A percentile compares a stretch with the other conserved stretches of the same genome.
Conservation (phyloP, 1,139 yeast genomes). For the Hemisphaericaspora lyxosophila region DNA sequence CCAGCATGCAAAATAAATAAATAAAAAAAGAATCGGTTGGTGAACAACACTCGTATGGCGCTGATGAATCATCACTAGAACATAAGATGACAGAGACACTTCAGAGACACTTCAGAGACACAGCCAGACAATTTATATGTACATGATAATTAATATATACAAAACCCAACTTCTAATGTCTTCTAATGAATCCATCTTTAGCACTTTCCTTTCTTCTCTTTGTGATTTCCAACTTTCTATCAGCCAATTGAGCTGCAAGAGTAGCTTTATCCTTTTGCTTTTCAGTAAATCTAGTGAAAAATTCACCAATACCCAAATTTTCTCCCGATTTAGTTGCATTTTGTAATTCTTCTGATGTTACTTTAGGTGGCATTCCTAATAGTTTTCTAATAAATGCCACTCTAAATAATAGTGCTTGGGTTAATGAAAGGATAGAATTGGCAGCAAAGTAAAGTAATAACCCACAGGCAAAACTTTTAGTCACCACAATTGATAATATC, state of each 20-base stretch:
- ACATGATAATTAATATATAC: neutral
- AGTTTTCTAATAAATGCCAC: slow-evolving; percentile 55
- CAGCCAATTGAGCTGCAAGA: slow-evolving; percentile 35
- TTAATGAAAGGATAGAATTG: slow-evolving; percentile 70
- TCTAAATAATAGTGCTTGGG: slow-evolving; percentile 69
- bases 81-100: too few relatives aligned
- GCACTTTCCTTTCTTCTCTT: slow-evolving; percentile 36
- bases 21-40: too few relatives aligned
- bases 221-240: slow-evolving; percentile 40
- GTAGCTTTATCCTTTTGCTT: slow-evolving; percentile 34
- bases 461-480: slow-evolving; percentile 83
- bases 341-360: slow-evolving; percentile 17
- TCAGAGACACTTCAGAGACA: too few relatives aligned
- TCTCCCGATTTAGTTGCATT: neutral
- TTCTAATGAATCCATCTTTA: slow-evolving; percentile 40
- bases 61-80: too few relatives aligned
- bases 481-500: slow-evolving; percentile 76
- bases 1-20: too few relatives aligned
- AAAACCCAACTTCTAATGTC: slow-evolving; percentile 27
- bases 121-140: too few relatives aligned
- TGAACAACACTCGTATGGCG: too few relatives aligned
- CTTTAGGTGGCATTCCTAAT: slow-evolving; percentile 67
- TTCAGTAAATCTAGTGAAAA: slow-evolving; percentile 21
- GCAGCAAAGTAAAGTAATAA: slow-evolving; percentile 83
- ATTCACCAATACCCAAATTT: neutral